Evolutionary conservation across 1,284 basidiomycete species (phyloP), one percentile per base, ranked within the genome.

Genomic region (Microbotryum violaceum): DNA sequence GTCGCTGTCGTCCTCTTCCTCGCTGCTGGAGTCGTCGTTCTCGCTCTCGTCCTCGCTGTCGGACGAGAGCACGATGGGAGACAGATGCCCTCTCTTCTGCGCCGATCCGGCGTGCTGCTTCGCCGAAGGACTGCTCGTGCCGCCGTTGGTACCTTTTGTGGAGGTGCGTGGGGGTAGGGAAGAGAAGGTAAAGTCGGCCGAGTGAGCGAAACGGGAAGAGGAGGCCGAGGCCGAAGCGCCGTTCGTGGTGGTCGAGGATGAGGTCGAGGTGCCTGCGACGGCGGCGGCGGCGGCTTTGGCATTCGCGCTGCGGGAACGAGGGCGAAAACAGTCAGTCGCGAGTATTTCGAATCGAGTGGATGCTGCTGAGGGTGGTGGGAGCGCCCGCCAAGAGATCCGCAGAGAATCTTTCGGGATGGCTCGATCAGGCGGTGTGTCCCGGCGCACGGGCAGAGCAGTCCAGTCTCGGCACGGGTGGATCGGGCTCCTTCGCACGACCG

Each of bases 121-220:
- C 33, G 12, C 4, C 37, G 16, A 42, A 42, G 37, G 37, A 16
- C 37, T 37, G 37, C 37, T 42, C 37, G 14, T 18, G 16, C 12
- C 37, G 12, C 37, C 14, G 37, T 18, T 61, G 54, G 49, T 48
- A 29, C 29, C 52, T 27, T 45, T 37, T 46, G 37, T 50, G 21
- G 42, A 33, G 27, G 47, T 18, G 54, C 46, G 42, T 18, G 27
- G 42, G 12, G 46, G 53, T 20, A 44, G 49, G 18, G 57, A 54
- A 7, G 51, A 9, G 54, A 62, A 64, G 42, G 63, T 46, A 48
- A 67, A 67, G 42, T 60, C 53, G 47, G 58, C 64, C 18, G 52
- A 21, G 1, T 60, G 64, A 18, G 53, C 61, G 37, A 65, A 65
- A 58, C 60, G 60, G 27, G 16, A 20, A 42, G 37, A 2, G 31